Percentiles rank a stretch among this genome's conserved stretches.
Evolutionary conservation across 495 filamentous ascomycete genomes (phyloP).

Genomic region (Talaromyces liani): DNA sequence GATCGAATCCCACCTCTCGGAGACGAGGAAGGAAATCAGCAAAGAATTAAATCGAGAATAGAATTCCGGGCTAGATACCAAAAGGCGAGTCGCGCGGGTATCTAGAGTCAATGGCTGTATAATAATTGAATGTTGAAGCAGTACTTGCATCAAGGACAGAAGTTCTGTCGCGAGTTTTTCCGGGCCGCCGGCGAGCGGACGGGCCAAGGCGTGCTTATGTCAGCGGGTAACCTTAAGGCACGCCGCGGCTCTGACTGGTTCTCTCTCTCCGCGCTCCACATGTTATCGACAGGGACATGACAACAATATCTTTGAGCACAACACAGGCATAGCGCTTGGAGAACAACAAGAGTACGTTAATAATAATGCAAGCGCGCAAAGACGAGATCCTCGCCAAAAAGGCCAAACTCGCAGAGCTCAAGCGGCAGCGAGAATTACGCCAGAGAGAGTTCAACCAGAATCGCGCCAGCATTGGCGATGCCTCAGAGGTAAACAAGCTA

Average conservation of each 20-base stretch:
- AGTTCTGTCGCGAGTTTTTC: slow-evolving; percentile 48
- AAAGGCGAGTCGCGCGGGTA: slow-evolving; percentile 22
- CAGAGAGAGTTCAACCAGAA: slow-evolving; percentile 60
- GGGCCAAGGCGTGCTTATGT: slow-evolving; percentile 30
- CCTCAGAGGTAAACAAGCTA: slow-evolving; percentile 39
- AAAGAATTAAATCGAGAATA: slow-evolving; percentile 6
- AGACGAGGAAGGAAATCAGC: slow-evolving; percentile 18
- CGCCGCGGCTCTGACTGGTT: background rate
- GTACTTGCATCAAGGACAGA: slow-evolving; percentile 21
- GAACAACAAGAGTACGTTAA: background rate
- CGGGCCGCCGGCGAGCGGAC: slow-evolving; percentile 28
- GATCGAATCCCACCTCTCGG: slow-evolving; percentile 17
- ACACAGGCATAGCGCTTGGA: background rate
- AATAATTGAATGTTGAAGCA: slow-evolving; percentile 11
- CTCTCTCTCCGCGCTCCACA: background rate
- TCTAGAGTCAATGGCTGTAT: slow-evolving; percentile 36
- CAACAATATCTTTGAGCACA: background rate
- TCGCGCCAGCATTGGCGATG: slow-evolving; percentile 56
- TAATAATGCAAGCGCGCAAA: slow-evolving; percentile 69
- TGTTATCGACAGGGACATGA: background rate
- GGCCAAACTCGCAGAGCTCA: slow-evolving; percentile 91
- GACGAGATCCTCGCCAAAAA: slow-evolving; percentile 93
- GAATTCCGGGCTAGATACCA: slow-evolving; percentile 19
- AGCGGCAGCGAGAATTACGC: slow-evolving; percentile 78
- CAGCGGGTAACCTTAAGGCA: slow-evolving; percentile 20